Conservation (phyloP, 768 basidiomycete genomes). For the Rhizopogon vinicolor region DNA sequence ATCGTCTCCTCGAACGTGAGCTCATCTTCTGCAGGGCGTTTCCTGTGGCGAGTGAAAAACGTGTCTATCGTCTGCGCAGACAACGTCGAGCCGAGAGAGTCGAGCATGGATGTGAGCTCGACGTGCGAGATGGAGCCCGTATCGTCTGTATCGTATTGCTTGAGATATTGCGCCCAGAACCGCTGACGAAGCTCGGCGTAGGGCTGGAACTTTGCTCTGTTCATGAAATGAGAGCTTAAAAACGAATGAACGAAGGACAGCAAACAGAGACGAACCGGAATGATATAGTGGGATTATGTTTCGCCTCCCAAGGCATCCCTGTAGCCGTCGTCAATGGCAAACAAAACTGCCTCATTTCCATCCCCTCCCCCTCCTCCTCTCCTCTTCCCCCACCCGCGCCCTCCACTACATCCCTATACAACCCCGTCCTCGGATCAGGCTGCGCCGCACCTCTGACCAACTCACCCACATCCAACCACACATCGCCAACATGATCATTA, state of each 20-base stretch:
- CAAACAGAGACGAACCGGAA: constrained; percentile 45
- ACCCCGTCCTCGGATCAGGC: constrained; percentile 51
- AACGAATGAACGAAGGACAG: neutral
- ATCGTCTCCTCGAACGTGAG: constrained; percentile 77
- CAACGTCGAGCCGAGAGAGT: constrained; percentile 93
- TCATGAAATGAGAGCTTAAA: neutral
- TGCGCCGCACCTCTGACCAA: constrained; percentile 66
- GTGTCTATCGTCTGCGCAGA: constrained; percentile 70
- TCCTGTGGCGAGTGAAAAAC: constrained; percentile 74
- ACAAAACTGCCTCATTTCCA: constrained; percentile 66
- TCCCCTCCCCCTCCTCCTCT: constrained; percentile 41
- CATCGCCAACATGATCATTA: constrained; percentile 88
- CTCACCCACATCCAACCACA: constrained; percentile 62
- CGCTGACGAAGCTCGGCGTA: constrained; percentile 87
- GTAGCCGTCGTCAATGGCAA: constrained; percentile 58
- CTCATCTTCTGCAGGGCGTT: constrained; percentile 61
- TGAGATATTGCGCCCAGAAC: constrained; percentile 87
- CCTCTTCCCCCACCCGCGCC: constrained; percentile 1
- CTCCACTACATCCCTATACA: constrained; percentile 27
- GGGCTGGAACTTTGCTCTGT: constrained; percentile 90
- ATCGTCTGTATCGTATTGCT: constrained; percentile 89
- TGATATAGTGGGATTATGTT: constrained; percentile 63
- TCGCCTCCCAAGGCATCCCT: constrained; percentile 67
- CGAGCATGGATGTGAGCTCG: constrained; percentile 92
- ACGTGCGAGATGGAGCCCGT: constrained; percentile 68